These are phyloP conservation scores for Spinacia oleracea DNA, from an alignment of 179 eudicot genomes.

Conservation along the genomic window DNA sequence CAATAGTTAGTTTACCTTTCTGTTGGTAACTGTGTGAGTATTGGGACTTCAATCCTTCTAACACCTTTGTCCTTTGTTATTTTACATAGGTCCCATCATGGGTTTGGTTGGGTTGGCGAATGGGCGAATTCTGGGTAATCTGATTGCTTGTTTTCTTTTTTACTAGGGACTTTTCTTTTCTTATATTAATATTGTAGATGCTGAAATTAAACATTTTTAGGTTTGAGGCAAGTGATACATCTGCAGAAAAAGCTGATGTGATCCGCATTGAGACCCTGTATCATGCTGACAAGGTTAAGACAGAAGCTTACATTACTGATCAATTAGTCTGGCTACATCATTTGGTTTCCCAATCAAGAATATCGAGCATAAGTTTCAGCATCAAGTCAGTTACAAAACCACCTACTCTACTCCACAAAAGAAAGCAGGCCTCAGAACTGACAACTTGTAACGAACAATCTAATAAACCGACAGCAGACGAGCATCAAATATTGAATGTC, in stretches of 20 bases:
- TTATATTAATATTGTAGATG: background rate
- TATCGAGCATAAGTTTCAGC: conserved; percentile 41
- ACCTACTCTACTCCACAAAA: conserved; percentile 56
- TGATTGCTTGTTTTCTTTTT: conserved; percentile 1
- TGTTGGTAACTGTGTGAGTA: background rate
- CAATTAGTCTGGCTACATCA: conserved; percentile 90
- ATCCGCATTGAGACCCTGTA: conserved; percentile 80
- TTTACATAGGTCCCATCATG: conserved; percentile 82
- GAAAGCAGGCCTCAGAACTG: conserved; percentile 31
- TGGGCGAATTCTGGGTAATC: conserved; percentile 96
- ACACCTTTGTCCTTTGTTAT: conserved; percentile 15
- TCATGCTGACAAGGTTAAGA: conserved; percentile 80
- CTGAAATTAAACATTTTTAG: conserved; percentile 25
- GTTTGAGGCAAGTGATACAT: conserved; percentile 59
- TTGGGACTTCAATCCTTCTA: conserved; percentile 20
- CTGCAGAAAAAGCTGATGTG: conserved; percentile 62
- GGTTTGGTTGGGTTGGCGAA: conserved; percentile 99
- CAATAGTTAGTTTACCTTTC: background rate
- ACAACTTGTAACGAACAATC: conserved; percentile 23
- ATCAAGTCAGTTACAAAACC: conserved; percentile 56
- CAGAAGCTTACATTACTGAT: conserved; percentile 73
- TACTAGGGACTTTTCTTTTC: background rate
- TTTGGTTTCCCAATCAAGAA: conserved; percentile 65
- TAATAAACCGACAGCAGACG: conserved; percentile 43
- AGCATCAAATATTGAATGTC: conserved; percentile 50